Base-by-base conservation (phyloP, 345 rosid genomes). In the Cochlearia excelsa region DNA sequence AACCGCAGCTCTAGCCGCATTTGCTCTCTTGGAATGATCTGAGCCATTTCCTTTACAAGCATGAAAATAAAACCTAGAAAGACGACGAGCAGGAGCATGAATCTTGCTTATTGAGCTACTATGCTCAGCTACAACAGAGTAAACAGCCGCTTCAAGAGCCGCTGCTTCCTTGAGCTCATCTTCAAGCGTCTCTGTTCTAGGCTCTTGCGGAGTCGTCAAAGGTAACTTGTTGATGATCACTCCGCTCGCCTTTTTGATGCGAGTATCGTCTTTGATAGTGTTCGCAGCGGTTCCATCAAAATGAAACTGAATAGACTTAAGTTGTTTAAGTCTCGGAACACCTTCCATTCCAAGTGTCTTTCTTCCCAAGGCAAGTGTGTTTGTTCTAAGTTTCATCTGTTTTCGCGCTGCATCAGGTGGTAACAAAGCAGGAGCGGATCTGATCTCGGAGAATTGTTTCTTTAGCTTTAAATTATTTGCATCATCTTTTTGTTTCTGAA, bases 91-190 rank as follows among this genome's bases (percentile, higher is more conserved):
- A 7, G 98, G 90, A 33, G 95, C 87, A 63, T 86, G 88, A 61
- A 88, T 85, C 78, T 92, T 92, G 54, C 71, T 78, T 68, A 66
- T 67, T 23, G 98, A 92, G 78, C 93, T 83, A 28, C 95, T 90
- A 59, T 92, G 98, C 71, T 92, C 98, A 58, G 98, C 89, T 29
- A 80, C 83, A 38, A 92, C 82, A 3, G 96, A 86, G 75, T 88
- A 92, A 65, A 92, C 79, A 51, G 90, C 88, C 59, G 81, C 83
- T 81, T 92, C 96, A 48, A 88, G 66, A 59, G 80, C 90, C 5
- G 96, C 98, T 64, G 96, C 81, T 82, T 88, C 98, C 76, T 81
- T 82, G 51, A 92, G 52, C 72, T 92, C 96, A 75, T 92, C 98
- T 77, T 86, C 80, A 30, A 88, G 82, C 72, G 70, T 77, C 68